Evolutionary conservation across 2,329 filamentous ascomycete species (phyloP), one percentile per base, ranked within the genome.

Genomic region (Myriangium duriaei): DNA sequence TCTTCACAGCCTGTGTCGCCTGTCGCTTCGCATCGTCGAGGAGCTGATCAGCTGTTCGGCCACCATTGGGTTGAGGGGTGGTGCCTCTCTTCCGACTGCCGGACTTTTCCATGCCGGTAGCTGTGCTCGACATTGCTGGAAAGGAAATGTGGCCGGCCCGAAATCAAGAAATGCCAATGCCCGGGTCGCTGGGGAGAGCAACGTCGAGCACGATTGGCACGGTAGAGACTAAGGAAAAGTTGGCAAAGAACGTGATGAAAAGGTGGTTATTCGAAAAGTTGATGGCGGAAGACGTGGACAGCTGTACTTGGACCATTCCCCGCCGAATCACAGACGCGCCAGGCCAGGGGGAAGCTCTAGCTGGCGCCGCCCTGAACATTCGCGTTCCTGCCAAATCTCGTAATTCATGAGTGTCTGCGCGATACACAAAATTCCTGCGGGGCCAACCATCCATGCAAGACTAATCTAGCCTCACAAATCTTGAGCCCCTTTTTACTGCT

Each of bases 31-130:
- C 21, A 26, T 7, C 21, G 26, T 54, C 50, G 44, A 62, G 60
- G 52, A 57, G 59, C 16, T 57, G 57, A 29, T 57, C 51, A 36
- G 56, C 58, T 37, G 60, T 55, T 34, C 53, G 56, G 32, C 54
- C 56, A 17, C 58, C 43, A 19, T 32, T 40, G 6, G 41, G 32
- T 18, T 34, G 37, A 31, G 39, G 34, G n/a, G 39, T 42, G 11
- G 39, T 37, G 11, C 19, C 42, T 32, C 38, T 43, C 36, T 45
- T 45, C 34, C 32, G 39, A 34, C 37, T 45, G 7, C 13, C 30
- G 15, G 34, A 34, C 38, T 42, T 39, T 30, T 45, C 40, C 28
- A 32, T 24, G 28, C 37, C 39, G 29, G 32, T 32, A 30, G 41
- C 15, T 14, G 41, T 17, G 19, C 37, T 37, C 32, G 38, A 40